phyloP scores from a whole-genome alignment of 192 early-diverging fungal species.

The Coemansia sp. region DNA sequence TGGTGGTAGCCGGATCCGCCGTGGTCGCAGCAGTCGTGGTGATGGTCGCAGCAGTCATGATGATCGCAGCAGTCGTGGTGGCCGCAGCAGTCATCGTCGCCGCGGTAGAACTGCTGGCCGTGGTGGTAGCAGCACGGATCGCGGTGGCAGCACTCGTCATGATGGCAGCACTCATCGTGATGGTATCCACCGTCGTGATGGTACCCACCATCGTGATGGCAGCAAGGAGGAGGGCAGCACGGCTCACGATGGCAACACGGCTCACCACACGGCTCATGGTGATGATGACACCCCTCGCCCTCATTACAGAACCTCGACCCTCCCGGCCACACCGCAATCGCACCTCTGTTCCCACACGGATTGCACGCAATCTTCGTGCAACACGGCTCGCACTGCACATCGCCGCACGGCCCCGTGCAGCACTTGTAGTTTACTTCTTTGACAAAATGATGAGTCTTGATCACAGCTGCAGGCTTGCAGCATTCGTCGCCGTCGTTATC shows the following conservation, averaged over 20 bases:
- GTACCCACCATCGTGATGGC: conserved; percentile 34
- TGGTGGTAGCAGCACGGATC: conserved; percentile 24
- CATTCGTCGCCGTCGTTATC: conserved; percentile 50
- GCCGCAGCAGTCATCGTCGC: conserved; percentile 15
- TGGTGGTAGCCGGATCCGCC: conserved; percentile 23
- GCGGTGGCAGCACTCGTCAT: conserved; percentile 24
- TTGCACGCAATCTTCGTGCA: conserved; percentile 56
- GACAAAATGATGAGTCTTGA: conserved; percentile 54
- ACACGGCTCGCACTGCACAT: conserved; percentile 51
- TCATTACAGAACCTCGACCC: conserved; percentile 37
- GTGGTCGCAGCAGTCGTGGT: conserved; percentile 18
- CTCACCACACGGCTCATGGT: conserved; percentile 19
- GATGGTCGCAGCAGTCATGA: conserved; percentile 14
- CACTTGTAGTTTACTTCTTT: conserved; percentile 56
- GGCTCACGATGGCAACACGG: conserved; percentile 36
- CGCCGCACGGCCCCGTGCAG: conserved; percentile 54
- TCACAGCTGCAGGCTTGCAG: conserved; percentile 54
- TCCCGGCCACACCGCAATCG: conserved; percentile 37
- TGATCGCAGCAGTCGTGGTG: conserved; percentile 10
- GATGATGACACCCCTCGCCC: conserved; percentile 7
- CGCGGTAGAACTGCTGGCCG: conserved; percentile 16
- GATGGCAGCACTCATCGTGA: conserved; percentile 19
- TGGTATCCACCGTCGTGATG: conserved; percentile 42
- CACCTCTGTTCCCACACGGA: conserved; percentile 28
- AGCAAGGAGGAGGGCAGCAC: conserved; percentile 20